Evolutionary conservation across 2,329 filamentous ascomycete genomes (phyloP), one percentile per base, ranked within the genome.

Genomic region (Neonectria neomacrospora): DNA sequence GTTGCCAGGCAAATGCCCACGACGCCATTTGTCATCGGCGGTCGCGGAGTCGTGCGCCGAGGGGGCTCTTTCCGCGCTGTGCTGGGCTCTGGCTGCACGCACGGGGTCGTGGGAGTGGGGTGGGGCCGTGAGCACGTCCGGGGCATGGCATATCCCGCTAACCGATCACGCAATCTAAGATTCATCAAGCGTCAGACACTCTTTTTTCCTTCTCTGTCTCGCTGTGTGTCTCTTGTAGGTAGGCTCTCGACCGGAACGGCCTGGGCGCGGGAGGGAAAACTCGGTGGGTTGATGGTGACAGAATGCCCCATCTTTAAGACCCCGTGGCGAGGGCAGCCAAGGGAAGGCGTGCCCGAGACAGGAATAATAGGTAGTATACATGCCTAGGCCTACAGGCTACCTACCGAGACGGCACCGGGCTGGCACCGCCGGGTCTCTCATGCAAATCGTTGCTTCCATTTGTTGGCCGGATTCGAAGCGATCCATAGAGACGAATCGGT

Each of bases 101-200:
- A 41, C 20, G 39, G 30, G 51, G 41, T 39, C 30, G 34, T 12
- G 55, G 37, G 20, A 47, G 55, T 60, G 51, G 61, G 37, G 55
- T 71, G 67, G 69, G 70, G 61, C 70, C 70, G 70, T 60, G 34
- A 39, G 56, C 61, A 50, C 70, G 70, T 70, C 70, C 67, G 70
- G 70, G 70, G 71, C 70, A 66, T 72, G 71, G 66, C 67, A 71
- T 63, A 42, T 72, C 68, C 71, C 71, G 69, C 71, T 73, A 73
- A 73, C 72, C 71, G 71, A 73, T 73, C 71, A 73, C 71, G 71
- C 71, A 73, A 73, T 73, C 68, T 66, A 73, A 66, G 68, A 73
- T 73, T 72, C 70, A 70, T 68, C 71, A 73, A 73, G 70, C 68
- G 65, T 71, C 61, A 62, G 69, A 64, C 62, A 28, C 28, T 16